Evolutionary conservation across 148 eudicot genomes (phyloP).

Genomic region (Vaccinium vitisidaea): DNA sequence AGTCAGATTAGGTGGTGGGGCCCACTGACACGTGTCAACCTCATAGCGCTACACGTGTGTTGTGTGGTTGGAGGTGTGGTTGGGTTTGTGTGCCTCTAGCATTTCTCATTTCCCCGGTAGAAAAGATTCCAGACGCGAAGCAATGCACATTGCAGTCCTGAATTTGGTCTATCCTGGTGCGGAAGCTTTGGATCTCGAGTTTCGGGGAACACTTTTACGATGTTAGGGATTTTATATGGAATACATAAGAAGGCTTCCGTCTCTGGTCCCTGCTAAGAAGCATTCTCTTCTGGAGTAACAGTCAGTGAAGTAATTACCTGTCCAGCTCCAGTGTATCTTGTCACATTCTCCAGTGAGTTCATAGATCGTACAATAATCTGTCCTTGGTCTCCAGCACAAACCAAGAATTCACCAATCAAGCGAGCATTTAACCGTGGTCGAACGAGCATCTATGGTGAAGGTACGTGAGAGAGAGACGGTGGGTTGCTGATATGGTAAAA

Average conservation of each 20-base stretch:
- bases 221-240: conserved; percentile 89
- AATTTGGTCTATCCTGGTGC: conserved; percentile 34
- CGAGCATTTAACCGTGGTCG: no score
- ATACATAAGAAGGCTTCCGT: conserved; percentile 89
- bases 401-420: conserved; percentile 66
- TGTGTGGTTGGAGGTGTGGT: no score
- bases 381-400: conserved; percentile 96
- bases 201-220: conserved; percentile 48
- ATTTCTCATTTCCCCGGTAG: no score
- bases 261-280: conserved; percentile 91
- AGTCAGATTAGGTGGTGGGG: no score
- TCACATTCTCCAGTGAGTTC: conserved; percentile 75
- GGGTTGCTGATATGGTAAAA: no score
- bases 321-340: conserved; percentile 75
- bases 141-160: background rate
- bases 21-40: no score
- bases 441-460: no score
- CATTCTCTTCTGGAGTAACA: conserved; percentile 90
- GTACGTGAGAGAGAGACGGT: no score
- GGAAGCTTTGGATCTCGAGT: conserved; percentile 51
- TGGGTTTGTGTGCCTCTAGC: no score
- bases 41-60: no score
- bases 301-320: conserved; percentile 74
- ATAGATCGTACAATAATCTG: conserved; percentile 85
- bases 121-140: no score